phyloP scores from a whole-genome alignment of 441 rosid species.

The Populus hybrid region DNA sequence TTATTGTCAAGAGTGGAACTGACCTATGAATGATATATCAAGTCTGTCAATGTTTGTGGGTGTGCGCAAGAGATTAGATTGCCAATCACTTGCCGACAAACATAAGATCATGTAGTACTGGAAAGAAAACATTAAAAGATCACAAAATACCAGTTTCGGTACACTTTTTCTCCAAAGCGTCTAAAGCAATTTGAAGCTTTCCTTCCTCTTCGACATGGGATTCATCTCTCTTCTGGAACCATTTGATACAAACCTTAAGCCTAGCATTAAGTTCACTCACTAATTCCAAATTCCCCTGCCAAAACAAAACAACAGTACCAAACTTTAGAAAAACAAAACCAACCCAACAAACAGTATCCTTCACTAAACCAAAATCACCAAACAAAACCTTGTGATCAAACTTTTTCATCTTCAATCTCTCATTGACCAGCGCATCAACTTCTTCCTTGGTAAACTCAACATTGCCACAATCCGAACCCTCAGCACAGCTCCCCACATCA shows the following conservation, averaged over 20 bases:
- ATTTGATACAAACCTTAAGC: constrained; percentile 74
- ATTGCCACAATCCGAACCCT: constrained; percentile 39
- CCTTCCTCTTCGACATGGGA: constrained; percentile 58
- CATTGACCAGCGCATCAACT: constrained; percentile 67
- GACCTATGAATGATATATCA: too few relatives aligned
- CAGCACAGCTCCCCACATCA: constrained; percentile 39
- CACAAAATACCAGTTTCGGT: constrained; percentile 64
- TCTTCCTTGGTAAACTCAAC: constrained; percentile 74
- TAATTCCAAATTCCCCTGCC: constrained; percentile 68
- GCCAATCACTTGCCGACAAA: too few relatives aligned
- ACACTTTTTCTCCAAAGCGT: constrained; percentile 41
- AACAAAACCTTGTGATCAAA: constrained; percentile 73
- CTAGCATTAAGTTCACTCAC: constrained; percentile 55
- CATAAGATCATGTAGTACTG: too few relatives aligned
- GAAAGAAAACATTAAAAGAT: too few relatives aligned
- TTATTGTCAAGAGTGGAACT: too few relatives aligned
- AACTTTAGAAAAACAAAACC: background rate
- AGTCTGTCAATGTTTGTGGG: too few relatives aligned
- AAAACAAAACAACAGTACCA: background rate
- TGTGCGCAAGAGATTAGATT: too few relatives aligned
- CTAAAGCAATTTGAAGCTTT: constrained; percentile 55
- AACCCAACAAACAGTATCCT: background rate
- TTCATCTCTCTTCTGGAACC: constrained; percentile 72
- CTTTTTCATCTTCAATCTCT: constrained; percentile 65
- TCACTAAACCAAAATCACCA: background rate